phyloP scores from a whole-genome alignment of 2,329 filamentous ascomycete genomes.

The Ramularia collo-cygni region DNA sequence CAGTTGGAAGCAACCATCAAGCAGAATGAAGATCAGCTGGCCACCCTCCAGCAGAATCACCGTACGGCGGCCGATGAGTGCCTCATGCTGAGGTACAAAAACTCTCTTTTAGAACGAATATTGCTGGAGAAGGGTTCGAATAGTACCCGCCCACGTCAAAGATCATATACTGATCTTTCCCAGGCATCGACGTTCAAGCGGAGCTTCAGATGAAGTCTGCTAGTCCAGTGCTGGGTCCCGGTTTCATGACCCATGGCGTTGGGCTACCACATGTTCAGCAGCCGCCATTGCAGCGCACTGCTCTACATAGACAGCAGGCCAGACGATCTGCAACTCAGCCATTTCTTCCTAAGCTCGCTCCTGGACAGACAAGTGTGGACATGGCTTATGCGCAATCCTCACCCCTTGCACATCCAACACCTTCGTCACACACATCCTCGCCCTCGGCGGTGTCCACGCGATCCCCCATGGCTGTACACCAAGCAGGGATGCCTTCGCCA shows the following conservation, averaged over 20 bases:
- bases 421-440: constrained; percentile 70
- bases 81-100: constrained; percentile 97
- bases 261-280: constrained; percentile 50
- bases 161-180: constrained; percentile 16
- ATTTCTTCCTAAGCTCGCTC: constrained; percentile 31
- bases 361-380: constrained; percentile 36
- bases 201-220: constrained; percentile 89
- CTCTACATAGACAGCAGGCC: constrained; percentile 64
- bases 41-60: constrained; percentile 88
- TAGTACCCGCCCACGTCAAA: background rate
- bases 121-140: constrained; percentile 82
- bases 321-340: constrained; percentile 28
- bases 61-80: constrained; percentile 93
- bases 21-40: constrained; percentile 88
- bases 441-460: constrained; percentile 51
- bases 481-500: constrained; percentile 56
- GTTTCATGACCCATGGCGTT: constrained; percentile 49
- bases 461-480: constrained; percentile 55
- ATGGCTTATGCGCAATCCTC: constrained; percentile 47
- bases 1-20: constrained; percentile 96
- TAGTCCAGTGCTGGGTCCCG: constrained; percentile 70
- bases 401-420: constrained; percentile 72
- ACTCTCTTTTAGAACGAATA: constrained; percentile 90
- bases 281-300: constrained; percentile 66
- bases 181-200: constrained; percentile 94